A percentile compares a stretch with the other conserved stretches of the same genome.
Evolutionary conservation across 306 rosid genomes (phyloP).

Genomic region (Dicorynia guianensis): DNA sequence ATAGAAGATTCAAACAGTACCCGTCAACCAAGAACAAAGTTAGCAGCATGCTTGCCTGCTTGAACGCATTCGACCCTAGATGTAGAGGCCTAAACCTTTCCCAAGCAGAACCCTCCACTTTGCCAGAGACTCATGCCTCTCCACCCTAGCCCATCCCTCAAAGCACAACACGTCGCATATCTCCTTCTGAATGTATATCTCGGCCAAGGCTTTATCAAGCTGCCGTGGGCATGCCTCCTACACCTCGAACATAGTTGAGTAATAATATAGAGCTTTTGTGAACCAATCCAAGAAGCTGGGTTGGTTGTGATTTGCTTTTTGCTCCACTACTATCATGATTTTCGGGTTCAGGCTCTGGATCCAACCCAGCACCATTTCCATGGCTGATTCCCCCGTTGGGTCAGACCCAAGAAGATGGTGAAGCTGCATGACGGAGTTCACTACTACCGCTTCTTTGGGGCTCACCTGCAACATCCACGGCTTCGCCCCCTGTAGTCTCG

Average conservation of each 20-base stretch:
- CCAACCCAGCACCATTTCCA: conserved; percentile 65
- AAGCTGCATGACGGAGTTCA: conserved; percentile 86
- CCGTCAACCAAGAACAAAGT: conserved; percentile 85
- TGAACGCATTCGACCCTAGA: conserved; percentile 85
- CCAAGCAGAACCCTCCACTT: conserved; percentile 74
- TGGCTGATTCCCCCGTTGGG: conserved; percentile 33
- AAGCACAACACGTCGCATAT: conserved; percentile 84
- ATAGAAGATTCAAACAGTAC: too few species aligned
- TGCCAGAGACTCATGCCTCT: conserved; percentile 78
- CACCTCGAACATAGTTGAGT: conserved; percentile 88
- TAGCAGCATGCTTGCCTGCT: conserved; percentile 84
- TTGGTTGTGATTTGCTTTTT: conserved; percentile 83
- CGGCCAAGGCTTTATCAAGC: conserved; percentile 81
- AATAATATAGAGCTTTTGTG: conserved; percentile 81
- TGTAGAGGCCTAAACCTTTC: conserved; percentile 59
- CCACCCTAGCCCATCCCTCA: conserved; percentile 78
- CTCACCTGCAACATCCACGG: conserved; percentile 91
- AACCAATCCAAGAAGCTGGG: conserved; percentile 81
- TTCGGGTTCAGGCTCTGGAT: conserved; percentile 77
- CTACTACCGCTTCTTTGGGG: conserved; percentile 79
- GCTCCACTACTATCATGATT: conserved; percentile 81
- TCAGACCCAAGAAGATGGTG: conserved; percentile 75
- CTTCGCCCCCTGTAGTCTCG: conserved; percentile 78
- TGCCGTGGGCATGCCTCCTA: conserved; percentile 70
- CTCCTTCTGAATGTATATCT: conserved; percentile 78